Conservation (phyloP, 192 early-diverging fungal genomes). For the Lunasporangiospora selenospora region DNA sequence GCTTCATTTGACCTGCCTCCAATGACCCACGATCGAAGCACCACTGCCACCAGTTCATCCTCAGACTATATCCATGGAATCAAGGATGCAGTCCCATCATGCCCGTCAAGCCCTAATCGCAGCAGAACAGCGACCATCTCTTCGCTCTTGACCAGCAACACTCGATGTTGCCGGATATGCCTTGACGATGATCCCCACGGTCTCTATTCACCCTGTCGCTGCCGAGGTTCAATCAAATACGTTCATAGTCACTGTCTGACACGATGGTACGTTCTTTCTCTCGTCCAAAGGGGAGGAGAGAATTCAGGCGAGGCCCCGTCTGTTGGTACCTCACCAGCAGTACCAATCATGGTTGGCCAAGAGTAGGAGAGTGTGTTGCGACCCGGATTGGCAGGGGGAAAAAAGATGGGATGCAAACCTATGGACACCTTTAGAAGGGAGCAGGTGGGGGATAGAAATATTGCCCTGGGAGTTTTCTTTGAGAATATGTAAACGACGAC, state of each 20-base stretch:
- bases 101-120: neutral
- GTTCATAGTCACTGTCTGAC: constrained; percentile 44
- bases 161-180: constrained; percentile 41
- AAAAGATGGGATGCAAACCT: neutral
- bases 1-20: too few species aligned
- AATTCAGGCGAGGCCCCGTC: neutral
- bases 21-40: too few species aligned
- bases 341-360: neutral
- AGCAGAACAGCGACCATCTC: neutral
- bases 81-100: neutral
- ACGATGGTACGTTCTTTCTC: constrained; percentile 22
- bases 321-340: neutral
- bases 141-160: constrained; percentile 12
- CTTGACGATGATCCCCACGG: constrained; percentile 45
- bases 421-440: neutral
- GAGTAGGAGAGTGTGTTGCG: neutral
- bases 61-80: neutral
- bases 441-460: too few species aligned
- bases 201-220: constrained; percentile 36
- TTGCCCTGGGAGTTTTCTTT: too few species aligned
- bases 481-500: too few species aligned
- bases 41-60: neutral
- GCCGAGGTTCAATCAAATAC: constrained; percentile 47
- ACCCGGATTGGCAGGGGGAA: neutral
- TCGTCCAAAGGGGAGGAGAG: neutral